These are phyloP conservation scores for Pseudogymnoascus sp. DNA, from an alignment of 2,329 filamentous ascomycete genomes.

Conservation along the genomic window DNA sequence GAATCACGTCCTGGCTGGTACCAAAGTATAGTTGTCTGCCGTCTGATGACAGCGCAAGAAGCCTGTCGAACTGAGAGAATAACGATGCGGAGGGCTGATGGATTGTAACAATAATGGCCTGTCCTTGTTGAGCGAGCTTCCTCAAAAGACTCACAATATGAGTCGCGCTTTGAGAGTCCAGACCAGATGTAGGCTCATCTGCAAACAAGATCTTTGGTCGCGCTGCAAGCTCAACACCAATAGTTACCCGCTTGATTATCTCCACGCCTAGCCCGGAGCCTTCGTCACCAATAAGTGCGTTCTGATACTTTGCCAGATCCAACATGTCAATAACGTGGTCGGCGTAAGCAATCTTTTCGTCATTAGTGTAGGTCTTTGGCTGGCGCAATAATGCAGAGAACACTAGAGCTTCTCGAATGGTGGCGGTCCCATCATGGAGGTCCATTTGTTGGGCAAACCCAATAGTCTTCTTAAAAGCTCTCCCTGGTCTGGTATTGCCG, in stretches of 20 bases:
- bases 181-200: conserved; percentile 53
- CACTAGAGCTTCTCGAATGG: conserved; percentile 78
- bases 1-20: conserved; percentile 48
- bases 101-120: conserved; percentile 48
- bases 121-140: conserved; percentile 48
- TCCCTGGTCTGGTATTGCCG: conserved; percentile 26
- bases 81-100: conserved; percentile 48
- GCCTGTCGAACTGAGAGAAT: conserved; percentile 50
- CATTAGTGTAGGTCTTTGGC: conserved; percentile 58
- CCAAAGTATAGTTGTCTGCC: conserved; percentile 65
- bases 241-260: conserved; percentile 54
- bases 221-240: conserved; percentile 51
- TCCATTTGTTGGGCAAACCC: conserved; percentile 92
- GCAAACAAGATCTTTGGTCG: conserved; percentile 54
- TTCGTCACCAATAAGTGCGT: conserved; percentile 56
- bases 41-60: conserved; percentile 56
- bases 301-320: conserved; percentile 59
- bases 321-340: conserved; percentile 63
- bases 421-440: conserved; percentile 73
- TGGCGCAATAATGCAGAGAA: conserved; percentile 88
- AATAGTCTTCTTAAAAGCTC: conserved; percentile 68
- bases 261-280: conserved; percentile 55
- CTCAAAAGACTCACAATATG: conserved; percentile 55
- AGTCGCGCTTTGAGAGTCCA: conserved; percentile 58
- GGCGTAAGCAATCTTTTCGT: conserved; percentile 80